Evolutionary conservation across 768 basidiomycete species (phyloP).

Genomic region (Hypsizygus marmoreus): DNA sequence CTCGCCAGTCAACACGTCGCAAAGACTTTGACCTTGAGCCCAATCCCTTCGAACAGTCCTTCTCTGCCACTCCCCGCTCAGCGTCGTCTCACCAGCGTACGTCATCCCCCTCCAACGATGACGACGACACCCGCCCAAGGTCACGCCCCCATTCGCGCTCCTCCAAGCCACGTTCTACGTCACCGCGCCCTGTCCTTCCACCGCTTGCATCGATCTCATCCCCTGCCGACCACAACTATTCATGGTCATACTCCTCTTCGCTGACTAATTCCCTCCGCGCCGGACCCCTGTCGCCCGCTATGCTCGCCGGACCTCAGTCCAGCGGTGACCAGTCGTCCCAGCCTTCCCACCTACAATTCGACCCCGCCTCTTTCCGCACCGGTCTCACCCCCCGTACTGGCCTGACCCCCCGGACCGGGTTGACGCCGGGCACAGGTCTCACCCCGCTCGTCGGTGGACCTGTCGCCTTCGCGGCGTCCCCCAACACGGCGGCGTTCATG

Average conservation of each 20-base stretch:
- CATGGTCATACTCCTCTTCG: constrained; percentile 64
- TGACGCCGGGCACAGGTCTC: constrained; percentile 74
- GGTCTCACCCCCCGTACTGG: constrained; percentile 88
- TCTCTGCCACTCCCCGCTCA: constrained; percentile 51
- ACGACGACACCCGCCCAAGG: too few relatives aligned
- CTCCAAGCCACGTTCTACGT: constrained; percentile 39
- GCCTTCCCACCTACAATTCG: constrained; percentile 53
- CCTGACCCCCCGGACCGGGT: constrained; percentile 82
- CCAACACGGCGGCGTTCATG: constrained; percentile 90
- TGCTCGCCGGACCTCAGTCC: constrained; percentile 86
- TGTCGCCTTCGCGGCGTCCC: constrained; percentile 79
- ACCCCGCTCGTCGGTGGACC: constrained; percentile 80
- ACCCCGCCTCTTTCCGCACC: constrained; percentile 74
- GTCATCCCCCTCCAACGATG: too few relatives aligned
- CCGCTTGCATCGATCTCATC: constrained; percentile 80
- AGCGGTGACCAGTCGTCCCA: constrained; percentile 34
- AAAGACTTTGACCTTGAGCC: constrained; percentile 79
- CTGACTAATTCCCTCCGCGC: constrained; percentile 81
- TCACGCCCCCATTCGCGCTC: constrained; percentile 27
- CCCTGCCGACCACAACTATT: constrained; percentile 63
- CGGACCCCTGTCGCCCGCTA: constrained; percentile 93
- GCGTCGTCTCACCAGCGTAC: too few relatives aligned
- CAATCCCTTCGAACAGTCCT: constrained; percentile 95
- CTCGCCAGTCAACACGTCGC: constrained; percentile 40
- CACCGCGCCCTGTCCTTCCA: constrained; percentile 73